Base-by-base conservation (phyloP, 306 rosid genomes). In the Cotoneaster glaucophyllus region DNA sequence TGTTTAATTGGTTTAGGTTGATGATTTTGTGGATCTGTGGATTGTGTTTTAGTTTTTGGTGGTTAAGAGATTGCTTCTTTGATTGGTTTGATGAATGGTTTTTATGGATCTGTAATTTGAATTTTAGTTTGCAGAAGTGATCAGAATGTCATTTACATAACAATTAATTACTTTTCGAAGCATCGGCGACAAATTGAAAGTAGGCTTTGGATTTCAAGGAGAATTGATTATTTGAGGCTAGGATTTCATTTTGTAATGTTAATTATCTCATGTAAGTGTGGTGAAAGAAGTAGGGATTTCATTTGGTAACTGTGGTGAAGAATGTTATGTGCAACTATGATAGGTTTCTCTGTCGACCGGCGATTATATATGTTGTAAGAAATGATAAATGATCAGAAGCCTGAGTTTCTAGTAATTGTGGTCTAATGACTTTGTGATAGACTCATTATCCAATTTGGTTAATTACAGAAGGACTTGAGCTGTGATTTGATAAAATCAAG, bases 11-110 rank as follows among this genome's bases (percentile, higher is more conserved):
- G 13, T 22, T 69, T 44, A 29, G 52, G 67, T 45, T 22, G 57
- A 37, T 74, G 18, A 17, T 39, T 78, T 69, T 67, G 19, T 45
- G 45, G 87, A 86, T 88, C 93, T 74, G 28, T 79, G 52, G 12
- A 70, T 65, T 67, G 18, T 29, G 22, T 67, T 11, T 17, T 56
- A 22, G 32, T 24, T 24, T 72, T 41, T 31, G 77, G 48, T 31
- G 58, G 37, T 24, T 67, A 45, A 25, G 29, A 19, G 78, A 58
- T 79, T 79, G 70, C 70, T 19, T 71, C 58, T 75, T 11, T 72
- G 41, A n/a, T 61, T 19, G 17, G 12, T 29, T 34, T 63, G 66
- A 28, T 66, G 58, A 56, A 28, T 76, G 29, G 25, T 28, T 73
- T 28, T 73, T 66, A 28, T 62, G 53, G 87, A 86, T 86, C 87